phyloP scores from a whole-genome alignment of 768 basidiomycete species.

The Leucosporidium yakuticum region DNA sequence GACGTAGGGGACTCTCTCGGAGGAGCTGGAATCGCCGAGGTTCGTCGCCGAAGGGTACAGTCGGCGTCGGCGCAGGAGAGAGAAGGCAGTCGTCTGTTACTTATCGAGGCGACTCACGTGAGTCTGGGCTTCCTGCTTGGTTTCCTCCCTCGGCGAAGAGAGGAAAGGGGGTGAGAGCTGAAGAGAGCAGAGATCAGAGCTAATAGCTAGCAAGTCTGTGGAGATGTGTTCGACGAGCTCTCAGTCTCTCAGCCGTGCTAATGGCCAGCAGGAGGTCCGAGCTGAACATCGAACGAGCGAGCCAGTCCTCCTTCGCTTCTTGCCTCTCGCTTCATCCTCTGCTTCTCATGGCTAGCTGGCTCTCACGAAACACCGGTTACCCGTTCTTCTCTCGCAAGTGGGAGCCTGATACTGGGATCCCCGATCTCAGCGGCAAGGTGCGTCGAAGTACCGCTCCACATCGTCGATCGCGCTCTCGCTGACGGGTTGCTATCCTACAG shows the following conservation, averaged over 20 bases:
- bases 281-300: too few relatives aligned
- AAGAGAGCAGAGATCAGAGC: neutral
- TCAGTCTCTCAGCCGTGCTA: too few relatives aligned
- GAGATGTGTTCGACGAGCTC: too few relatives aligned
- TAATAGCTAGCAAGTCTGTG: too few relatives aligned
- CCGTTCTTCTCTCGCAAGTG: neutral
- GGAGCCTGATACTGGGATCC: constrained; percentile 8
- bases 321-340: too few relatives aligned
- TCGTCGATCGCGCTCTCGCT: neutral
- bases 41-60: neutral
- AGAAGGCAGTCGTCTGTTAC: too few relatives aligned
- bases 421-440: constrained; percentile 31
- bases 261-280: too few relatives aligned
- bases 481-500: neutral
- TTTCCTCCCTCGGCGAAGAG: too few relatives aligned
- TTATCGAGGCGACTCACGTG: too few relatives aligned
- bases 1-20: neutral
- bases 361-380: neutral
- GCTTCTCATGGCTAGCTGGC: neutral
- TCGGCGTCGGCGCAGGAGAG: neutral
- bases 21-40: neutral
- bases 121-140: too few relatives aligned
- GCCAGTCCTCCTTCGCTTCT: too few relatives aligned
- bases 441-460: neutral
- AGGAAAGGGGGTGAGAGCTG: neutral